Evolutionary conservation across 1,284 basidiomycete genomes (phyloP).

Genomic region (Volvariella surrecta): DNA sequence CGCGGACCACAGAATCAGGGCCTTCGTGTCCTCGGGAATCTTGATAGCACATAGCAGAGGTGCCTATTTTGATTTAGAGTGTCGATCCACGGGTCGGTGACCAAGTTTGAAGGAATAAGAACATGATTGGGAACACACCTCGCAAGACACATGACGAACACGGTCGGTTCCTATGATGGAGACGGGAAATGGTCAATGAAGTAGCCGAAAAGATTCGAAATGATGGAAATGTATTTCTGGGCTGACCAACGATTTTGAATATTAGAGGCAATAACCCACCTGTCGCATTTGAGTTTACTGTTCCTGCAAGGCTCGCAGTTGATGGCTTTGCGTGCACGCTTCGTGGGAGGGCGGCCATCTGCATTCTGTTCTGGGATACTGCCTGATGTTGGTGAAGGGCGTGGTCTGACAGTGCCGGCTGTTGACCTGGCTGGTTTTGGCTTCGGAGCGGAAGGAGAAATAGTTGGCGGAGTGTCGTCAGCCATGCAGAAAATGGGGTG

Average conservation of each 20-base stretch:
- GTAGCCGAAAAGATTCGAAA: slow-evolving; percentile 1
- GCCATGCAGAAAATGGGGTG: slow-evolving; percentile 25
- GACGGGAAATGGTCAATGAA: too few species aligned
- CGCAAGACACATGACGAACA: slow-evolving; percentile 77
- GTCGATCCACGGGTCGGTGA: slow-evolving; percentile 10
- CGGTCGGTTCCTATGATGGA: slow-evolving; percentile 56
- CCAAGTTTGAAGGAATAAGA: slow-evolving; percentile 11
- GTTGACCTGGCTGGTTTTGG: slow-evolving; percentile 31
- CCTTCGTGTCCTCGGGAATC: slow-evolving; percentile 49
- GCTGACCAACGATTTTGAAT: too few species aligned
- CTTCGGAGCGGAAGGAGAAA: slow-evolving; percentile 30
- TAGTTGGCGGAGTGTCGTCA: slow-evolving; percentile 32
- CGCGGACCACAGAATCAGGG: slow-evolving; percentile 36
- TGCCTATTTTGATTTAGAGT: slow-evolving; percentile 35
- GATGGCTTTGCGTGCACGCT: slow-evolving; percentile 74
- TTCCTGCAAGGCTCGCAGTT: slow-evolving; percentile 80
- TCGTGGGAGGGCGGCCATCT: slow-evolving; percentile 55
- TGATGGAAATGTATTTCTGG: too few species aligned
- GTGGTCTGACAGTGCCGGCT: slow-evolving; percentile 34
- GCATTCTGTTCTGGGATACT: slow-evolving; percentile 26
- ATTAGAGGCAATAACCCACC: slow-evolving; percentile 34
- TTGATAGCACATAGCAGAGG: slow-evolving; percentile 68
- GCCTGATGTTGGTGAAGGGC: slow-evolving; percentile 37
- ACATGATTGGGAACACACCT: slow-evolving; percentile 32
- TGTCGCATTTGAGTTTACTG: slow-evolving; percentile 80